Percentiles rank a stretch among this genome's conserved stretches.
Evolutionary conservation across 176 grass and related monocot species (phyloP).

Genomic region (Rhynchospora pubera): DNA sequence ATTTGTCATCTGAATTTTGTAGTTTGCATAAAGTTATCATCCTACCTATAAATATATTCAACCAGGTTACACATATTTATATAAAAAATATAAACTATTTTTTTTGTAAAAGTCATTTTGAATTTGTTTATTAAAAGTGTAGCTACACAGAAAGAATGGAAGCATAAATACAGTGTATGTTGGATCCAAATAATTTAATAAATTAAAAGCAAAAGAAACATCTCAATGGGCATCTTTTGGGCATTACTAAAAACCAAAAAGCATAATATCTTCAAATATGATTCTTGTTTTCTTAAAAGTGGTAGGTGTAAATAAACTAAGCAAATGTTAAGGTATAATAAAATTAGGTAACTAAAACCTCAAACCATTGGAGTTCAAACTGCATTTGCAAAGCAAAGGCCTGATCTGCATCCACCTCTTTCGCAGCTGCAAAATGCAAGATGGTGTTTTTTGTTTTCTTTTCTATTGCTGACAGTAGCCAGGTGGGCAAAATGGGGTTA

Average conservation of each 20-base stretch:
- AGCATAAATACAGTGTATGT: neutral
- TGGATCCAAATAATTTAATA: neutral
- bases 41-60: neutral
- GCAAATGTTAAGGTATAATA: neutral
- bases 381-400: constrained; percentile 21
- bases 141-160: neutral
- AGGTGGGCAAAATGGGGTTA: constrained; percentile 13
- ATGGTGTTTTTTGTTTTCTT: constrained; percentile 19
- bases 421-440: constrained; percentile 23
- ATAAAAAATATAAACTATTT: neutral
- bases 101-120: neutral
- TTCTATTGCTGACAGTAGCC: constrained; percentile 1
- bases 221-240: too few relatives aligned
- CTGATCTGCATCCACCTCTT: neutral
- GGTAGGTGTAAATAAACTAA: neutral
- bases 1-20: neutral
- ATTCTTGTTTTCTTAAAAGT: neutral
- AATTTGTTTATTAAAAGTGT: neutral
- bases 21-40: neutral
- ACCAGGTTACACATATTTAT: neutral
- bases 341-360: constrained; percentile 10
- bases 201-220: too few relatives aligned
- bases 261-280: neutral
- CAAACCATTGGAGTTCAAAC: constrained; percentile 23
- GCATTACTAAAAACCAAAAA: neutral